phyloP scores from a whole-genome alignment of 2,329 filamentous ascomycete species.

The Colletotrichum tropicale region DNA sequence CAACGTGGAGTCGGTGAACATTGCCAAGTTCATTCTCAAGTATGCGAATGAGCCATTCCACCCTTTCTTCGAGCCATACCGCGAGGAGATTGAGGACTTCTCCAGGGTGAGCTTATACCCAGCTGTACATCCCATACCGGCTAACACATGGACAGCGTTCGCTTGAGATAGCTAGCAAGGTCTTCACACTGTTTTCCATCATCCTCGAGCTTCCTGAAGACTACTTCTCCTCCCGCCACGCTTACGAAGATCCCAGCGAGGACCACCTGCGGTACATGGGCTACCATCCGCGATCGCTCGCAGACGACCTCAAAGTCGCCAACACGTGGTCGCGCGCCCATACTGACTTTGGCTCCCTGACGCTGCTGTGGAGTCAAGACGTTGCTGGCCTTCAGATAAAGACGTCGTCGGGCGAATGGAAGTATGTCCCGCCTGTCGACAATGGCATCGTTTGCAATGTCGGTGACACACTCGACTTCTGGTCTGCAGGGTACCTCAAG shows the following conservation, averaged over 20 bases:
- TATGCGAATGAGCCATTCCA: slow-evolving; percentile 39
- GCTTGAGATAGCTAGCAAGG: slow-evolving; percentile 31
- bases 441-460: slow-evolving; percentile 51
- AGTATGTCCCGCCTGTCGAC: slow-evolving; percentile 47
- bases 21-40: slow-evolving; percentile 52
- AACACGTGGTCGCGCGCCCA: slow-evolving; percentile 38
- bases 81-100: slow-evolving; percentile 55
- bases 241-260: slow-evolving; percentile 54
- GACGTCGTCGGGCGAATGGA: slow-evolving; percentile 40
- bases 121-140: slow-evolving; percentile 34
- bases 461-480: slow-evolving; percentile 33
- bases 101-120: slow-evolving; percentile 40
- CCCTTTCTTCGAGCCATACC: slow-evolving; percentile 40
- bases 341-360: slow-evolving; percentile 57
- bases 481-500: slow-evolving; percentile 33
- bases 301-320: slow-evolving; percentile 37
- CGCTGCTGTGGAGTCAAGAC: slow-evolving; percentile 58
- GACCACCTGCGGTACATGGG: slow-evolving; percentile 62
- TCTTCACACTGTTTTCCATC: slow-evolving; percentile 40
- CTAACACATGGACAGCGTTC: slow-evolving; percentile 31
- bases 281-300: slow-evolving; percentile 47
- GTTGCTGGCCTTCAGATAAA: slow-evolving; percentile 58
- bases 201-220: slow-evolving; percentile 60
- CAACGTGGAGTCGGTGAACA: slow-evolving; percentile 59
- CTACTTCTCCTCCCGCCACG: slow-evolving; percentile 55